phyloP scores from a whole-genome alignment of 163 green algal species.

The Chloromonas sp. region DNA sequence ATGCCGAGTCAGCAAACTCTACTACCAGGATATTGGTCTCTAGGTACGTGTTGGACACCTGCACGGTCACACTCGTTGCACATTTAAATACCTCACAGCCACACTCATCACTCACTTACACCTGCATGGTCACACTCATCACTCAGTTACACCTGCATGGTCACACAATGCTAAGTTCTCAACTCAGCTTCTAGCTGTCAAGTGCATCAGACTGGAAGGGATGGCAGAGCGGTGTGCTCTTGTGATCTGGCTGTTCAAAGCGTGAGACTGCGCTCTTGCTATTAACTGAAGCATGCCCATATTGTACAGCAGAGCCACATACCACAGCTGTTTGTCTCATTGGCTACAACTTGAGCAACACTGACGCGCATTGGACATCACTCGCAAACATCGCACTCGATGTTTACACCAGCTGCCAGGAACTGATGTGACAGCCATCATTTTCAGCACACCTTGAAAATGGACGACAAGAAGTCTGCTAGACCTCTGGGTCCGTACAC shows the following conservation, averaged over 20 bases:
- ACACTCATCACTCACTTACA: not conserved
- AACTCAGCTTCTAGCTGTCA: not conserved
- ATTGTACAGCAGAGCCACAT: too few relatives aligned
- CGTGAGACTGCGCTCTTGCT: too few relatives aligned
- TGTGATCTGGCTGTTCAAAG: too few relatives aligned
- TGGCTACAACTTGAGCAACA: too few relatives aligned
- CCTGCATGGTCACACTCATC: not conserved
- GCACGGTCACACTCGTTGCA: conserved; percentile 21
- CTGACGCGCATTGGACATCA: too few relatives aligned
- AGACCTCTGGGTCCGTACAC: conserved; percentile 66
- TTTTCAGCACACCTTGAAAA: conserved; percentile 35
- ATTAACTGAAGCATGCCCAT: too few relatives aligned
- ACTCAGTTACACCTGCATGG: not conserved
- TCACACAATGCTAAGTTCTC: not conserved
- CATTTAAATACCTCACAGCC: not conserved
- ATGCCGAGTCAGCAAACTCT: conserved; percentile 31
- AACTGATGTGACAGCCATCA: too few relatives aligned
- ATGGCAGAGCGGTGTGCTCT: not conserved
- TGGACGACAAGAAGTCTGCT: conserved; percentile 41
- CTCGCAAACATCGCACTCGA: too few relatives aligned
- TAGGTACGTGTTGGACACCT: conserved; percentile 66
- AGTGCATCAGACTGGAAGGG: not conserved
- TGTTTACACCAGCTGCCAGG: too few relatives aligned
- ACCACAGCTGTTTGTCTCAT: too few relatives aligned
- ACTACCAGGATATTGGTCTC: conserved; percentile 67